A percentile compares a stretch with the other conserved stretches of the same genome.
These are phyloP conservation scores for Oryza australiensis DNA, from an alignment of 176 grass and related monocot genomes.

Conservation along the genomic window DNA sequence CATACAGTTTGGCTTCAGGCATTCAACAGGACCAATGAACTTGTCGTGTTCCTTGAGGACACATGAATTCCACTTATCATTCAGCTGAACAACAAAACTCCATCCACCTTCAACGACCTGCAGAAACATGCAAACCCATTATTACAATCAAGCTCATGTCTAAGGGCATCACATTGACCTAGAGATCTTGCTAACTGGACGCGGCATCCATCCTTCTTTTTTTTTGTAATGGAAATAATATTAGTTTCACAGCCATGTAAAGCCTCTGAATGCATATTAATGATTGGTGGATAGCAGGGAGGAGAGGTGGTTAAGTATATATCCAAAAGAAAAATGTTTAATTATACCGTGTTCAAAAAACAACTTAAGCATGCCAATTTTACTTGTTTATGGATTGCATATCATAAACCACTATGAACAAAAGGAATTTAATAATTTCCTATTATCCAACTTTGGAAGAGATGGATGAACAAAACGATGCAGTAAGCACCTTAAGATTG, in stretches of 20 bases:
- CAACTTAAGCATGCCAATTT: background rate
- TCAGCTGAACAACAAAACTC: conserved; percentile 66
- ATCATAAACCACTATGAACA: conserved; percentile 7
- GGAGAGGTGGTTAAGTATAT: background rate
- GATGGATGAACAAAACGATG: background rate
- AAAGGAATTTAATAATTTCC: background rate
- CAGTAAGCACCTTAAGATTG: conserved; percentile 55
- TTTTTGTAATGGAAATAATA: background rate
- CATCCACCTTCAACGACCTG: conserved; percentile 57
- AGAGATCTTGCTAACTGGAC: background rate
- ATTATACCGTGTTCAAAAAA: background rate
- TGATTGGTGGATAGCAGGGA: background rate
- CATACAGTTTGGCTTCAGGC: conserved; percentile 31
- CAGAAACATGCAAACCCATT: conserved; percentile 23
- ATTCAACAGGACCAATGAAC: conserved; percentile 14
- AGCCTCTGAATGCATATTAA: background rate
- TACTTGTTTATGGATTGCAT: background rate
- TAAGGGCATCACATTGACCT: background rate
- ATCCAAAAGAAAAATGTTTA: conserved; percentile 10
- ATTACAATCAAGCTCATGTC: conserved; percentile 1
- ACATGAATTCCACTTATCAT: conserved; percentile 59
- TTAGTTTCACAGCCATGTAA: background rate
- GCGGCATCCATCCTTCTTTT: no score
- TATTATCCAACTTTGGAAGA: background rate
- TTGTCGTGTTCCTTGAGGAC: conserved; percentile 37